A percentile compares a stretch with the other conserved stretches of the same genome.
Conservation (phyloP, 345 rosid species). For the Eutrema japonicum region DNA sequence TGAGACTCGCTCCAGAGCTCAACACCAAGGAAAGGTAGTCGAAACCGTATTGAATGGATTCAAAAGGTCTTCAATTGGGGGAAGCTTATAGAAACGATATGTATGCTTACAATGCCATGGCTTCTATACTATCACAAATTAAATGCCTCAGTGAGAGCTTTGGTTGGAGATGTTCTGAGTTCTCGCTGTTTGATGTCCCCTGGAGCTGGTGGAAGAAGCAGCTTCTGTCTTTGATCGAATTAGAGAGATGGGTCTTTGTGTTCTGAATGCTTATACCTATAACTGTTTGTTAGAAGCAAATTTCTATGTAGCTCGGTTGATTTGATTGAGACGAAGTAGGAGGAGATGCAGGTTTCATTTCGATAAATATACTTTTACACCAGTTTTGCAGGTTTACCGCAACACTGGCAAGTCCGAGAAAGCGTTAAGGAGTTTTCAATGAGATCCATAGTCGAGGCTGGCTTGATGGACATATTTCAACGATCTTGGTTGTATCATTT, state of each 20-base stretch:
- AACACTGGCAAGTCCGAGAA: conserved; percentile 55
- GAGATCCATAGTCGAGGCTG: conserved; percentile 61
- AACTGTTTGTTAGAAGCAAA: conserved; percentile 78
- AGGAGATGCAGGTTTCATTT: conserved; percentile 71
- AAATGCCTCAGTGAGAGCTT: conserved; percentile 60
- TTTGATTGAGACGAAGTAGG: conserved; percentile 63
- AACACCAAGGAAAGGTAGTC: conserved; percentile 54
- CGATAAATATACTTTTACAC: conserved; percentile 75
- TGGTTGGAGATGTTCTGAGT: conserved; percentile 52
- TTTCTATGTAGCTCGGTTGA: conserved; percentile 58
- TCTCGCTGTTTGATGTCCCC: conserved; percentile 70
- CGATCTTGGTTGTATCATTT: conserved; percentile 63
- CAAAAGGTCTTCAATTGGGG: conserved; percentile 69
- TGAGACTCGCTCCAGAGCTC: conserved; percentile 56
- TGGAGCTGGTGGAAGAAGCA: conserved; percentile 71
- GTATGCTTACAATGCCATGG: conserved; percentile 86
- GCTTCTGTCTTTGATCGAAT: conserved; percentile 65
- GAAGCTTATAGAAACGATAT: conserved; percentile 63
- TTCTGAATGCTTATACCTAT: conserved; percentile 67
- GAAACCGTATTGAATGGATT: conserved; percentile 60
- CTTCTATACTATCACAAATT: conserved; percentile 71
- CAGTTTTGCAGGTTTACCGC: conserved; percentile 74
- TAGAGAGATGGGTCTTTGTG: conserved; percentile 60
- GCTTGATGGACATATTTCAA: conserved; percentile 67
- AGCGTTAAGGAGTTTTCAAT: conserved; percentile 57